Percentiles rank a stretch among this genome's conserved stretches.
Conservation (phyloP, 306 rosid species). For the Trichosanthes cucumerina region DNA sequence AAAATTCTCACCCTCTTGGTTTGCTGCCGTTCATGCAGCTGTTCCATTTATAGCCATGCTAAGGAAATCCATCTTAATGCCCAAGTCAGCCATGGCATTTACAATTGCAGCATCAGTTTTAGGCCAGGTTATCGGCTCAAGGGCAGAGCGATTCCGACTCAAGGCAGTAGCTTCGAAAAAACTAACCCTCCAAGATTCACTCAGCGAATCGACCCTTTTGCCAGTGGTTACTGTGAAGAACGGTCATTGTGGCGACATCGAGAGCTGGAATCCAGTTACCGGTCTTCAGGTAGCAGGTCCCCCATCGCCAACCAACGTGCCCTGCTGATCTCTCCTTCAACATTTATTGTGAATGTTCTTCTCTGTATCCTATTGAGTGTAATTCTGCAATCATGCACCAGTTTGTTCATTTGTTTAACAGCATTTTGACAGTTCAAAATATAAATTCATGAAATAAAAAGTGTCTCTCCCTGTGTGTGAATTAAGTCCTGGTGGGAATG, state of each 20-base stretch:
- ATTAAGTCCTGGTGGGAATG: not conserved
- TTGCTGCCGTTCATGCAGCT: conserved; percentile 91
- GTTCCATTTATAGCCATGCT: conserved; percentile 97
- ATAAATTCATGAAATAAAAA: conserved; percentile 1
- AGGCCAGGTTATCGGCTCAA: conserved; percentile 91
- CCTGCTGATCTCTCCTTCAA: conserved; percentile 29
- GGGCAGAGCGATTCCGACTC: conserved; percentile 77
- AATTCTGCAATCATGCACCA: conserved; percentile 4
- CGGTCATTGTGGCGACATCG: conserved; percentile 48
- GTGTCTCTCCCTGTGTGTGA: not conserved
- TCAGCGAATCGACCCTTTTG: conserved; percentile 24
- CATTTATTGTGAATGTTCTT: conserved; percentile 10
- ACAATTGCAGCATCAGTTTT: conserved; percentile 87
- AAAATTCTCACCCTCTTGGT: conserved; percentile 93
- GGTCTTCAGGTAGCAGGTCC: conserved; percentile 50
- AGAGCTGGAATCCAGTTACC: conserved; percentile 49
- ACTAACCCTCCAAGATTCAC: conserved; percentile 22
- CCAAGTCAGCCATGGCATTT: conserved; percentile 94
- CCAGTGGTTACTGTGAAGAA: conserved; percentile 24
- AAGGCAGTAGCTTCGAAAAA: conserved; percentile 41
- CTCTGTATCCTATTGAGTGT: conserved; percentile 11
- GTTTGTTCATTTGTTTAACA: conserved; percentile 18
- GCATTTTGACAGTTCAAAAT: not conserved
- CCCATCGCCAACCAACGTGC: conserved; percentile 48
- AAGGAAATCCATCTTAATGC: conserved; percentile 86